Evolutionary conservation across 1,139 yeast species (phyloP).

Genomic region (Eremothecium gossypii): DNA sequence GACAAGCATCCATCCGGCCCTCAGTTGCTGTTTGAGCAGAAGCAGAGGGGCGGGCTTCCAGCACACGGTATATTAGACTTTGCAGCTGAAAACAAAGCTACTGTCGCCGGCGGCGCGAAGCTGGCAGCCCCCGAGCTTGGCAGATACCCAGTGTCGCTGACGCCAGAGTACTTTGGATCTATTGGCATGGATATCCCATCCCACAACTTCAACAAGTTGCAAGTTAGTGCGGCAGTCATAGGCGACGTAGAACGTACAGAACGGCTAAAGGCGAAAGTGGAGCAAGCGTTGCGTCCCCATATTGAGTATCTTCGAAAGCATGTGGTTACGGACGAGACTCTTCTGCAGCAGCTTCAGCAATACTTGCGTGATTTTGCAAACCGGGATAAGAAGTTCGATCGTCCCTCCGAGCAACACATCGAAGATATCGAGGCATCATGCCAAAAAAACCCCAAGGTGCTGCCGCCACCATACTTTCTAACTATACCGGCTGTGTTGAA

Average conservation of each 20-base stretch:
- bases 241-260: constrained; percentile 18
- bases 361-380: constrained; percentile 11
- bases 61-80: neutral
- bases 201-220: too few species aligned
- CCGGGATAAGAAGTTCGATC: constrained; percentile 13
- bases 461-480: constrained; percentile 24
- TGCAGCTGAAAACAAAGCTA: neutral
- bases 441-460: constrained; percentile 5
- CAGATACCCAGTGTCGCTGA: constrained; percentile 17
- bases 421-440: constrained; percentile 14
- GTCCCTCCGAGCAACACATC: constrained; percentile 11
- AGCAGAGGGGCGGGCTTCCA: neutral
- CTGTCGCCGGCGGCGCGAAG: constrained; percentile 12
- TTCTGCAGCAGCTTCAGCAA: constrained; percentile 13
- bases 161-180: constrained; percentile 8
- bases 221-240: neutral
- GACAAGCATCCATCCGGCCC: neutral
- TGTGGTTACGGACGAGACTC: constrained; percentile 22
- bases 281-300: constrained; percentile 18
- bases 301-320: constrained; percentile 8
- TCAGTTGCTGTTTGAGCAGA: neutral
- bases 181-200: neutral
- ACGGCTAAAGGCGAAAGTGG: constrained; percentile 17
- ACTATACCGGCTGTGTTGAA: constrained; percentile 23
- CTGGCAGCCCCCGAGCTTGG: constrained; percentile 17